Evolutionary conservation across 139 green algal species (phyloP).

Genomic region (Coccomyxa sp.): DNA sequence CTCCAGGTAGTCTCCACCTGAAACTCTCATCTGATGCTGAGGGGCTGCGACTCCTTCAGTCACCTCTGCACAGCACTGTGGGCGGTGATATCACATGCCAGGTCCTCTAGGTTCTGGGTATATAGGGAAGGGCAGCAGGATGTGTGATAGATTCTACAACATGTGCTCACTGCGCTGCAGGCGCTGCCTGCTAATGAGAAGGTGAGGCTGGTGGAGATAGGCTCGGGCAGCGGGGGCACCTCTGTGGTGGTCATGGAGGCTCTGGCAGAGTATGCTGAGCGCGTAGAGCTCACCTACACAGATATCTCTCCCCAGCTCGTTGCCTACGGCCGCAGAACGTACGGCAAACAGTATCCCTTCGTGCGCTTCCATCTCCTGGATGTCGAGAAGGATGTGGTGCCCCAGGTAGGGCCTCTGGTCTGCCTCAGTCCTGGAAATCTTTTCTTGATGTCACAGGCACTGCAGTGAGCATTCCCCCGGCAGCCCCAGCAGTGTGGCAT

Average conservation of each 20-base stretch:
- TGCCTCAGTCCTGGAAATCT: no score
- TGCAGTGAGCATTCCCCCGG: no score
- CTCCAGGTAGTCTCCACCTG: not conserved
- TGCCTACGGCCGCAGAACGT: constrained; percentile 11
- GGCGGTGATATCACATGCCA: no score
- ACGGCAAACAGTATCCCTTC: constrained; percentile 4
- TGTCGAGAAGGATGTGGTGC: not conserved
- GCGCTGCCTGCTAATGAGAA: not conserved
- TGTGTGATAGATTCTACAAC: no score
- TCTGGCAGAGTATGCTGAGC: not conserved
- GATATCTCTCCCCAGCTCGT: constrained; percentile 14
- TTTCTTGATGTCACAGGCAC: no score
- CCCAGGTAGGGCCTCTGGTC: not conserved
- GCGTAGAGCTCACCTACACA: constrained; percentile 9
- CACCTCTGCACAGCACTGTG: no score
- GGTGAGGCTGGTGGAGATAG: constrained; percentile 8
- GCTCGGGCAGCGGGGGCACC: constrained; percentile 7
- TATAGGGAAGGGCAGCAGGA: not conserved
- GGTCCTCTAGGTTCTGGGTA: no score
- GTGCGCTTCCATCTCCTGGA: constrained; percentile 8
- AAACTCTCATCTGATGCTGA: no score
- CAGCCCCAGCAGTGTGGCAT: no score
- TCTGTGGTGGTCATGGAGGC: constrained; percentile 6
- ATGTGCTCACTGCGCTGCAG: not conserved
- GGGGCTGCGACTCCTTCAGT: no score